Percentiles rank a stretch among this genome's conserved stretches.
phyloP scores from a whole-genome alignment of 1,139 yeast species.

The Debaryomyces robertsiae region DNA sequence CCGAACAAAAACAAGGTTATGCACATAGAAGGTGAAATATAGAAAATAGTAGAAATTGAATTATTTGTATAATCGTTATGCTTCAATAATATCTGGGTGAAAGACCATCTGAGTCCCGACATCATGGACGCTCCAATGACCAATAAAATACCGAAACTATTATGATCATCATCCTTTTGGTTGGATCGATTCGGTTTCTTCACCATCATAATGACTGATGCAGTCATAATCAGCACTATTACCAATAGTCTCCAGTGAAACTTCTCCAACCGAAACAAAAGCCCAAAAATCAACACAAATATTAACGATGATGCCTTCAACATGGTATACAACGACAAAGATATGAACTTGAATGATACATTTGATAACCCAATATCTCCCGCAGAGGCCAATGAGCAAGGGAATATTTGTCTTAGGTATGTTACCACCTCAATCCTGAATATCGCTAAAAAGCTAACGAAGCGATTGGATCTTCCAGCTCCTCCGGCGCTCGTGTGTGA shows the following conservation, averaged over 20 bases:
- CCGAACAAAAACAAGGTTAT: conserved; percentile 62
- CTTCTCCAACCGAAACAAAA: conserved; percentile 73
- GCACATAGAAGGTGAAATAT: conserved; percentile 84
- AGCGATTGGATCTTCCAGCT: conserved; percentile 1
- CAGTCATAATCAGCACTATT: conserved; percentile 76
- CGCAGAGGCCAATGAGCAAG: conserved; percentile 86
- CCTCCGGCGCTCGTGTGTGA: background rate
- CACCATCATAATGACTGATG: conserved; percentile 88
- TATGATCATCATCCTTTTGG: conserved; percentile 15
- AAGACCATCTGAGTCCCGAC: conserved; percentile 93
- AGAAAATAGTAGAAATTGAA: conserved; percentile 81
- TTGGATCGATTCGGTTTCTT: conserved; percentile 29
- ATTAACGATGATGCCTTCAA: conserved; percentile 83
- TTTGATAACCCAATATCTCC: conserved; percentile 95
- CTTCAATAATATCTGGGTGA: conserved; percentile 79
- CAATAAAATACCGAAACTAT: conserved; percentile 59
- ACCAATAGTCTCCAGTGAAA: conserved; percentile 65
- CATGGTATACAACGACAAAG: conserved; percentile 89
- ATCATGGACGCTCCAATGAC: conserved; percentile 78
- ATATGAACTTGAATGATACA: conserved; percentile 73
- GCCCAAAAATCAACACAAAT: conserved; percentile 85
- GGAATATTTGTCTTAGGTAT: conserved; percentile 63
- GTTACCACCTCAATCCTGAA: conserved; percentile 23
- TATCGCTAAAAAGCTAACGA: conserved; percentile 16
- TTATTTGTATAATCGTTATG: conserved; percentile 61